Percentiles rank a stretch among this genome's conserved stretches.
Conservation (phyloP, 441 rosid genomes). For the Mallotus repandus region DNA sequence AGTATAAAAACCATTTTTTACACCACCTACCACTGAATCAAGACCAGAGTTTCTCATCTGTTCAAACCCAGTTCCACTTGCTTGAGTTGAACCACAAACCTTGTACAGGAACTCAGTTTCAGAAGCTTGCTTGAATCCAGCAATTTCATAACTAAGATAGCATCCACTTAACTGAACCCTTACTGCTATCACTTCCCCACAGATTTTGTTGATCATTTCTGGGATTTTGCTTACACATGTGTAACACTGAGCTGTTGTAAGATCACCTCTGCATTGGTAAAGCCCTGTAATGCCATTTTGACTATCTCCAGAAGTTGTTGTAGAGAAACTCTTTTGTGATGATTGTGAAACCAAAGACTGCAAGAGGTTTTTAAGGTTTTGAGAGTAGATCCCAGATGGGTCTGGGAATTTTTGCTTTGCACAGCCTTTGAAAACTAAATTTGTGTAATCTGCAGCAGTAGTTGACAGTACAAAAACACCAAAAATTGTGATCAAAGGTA, state of each 20-base stretch:
- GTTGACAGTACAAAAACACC: background rate
- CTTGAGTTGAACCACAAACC: constrained; percentile 56
- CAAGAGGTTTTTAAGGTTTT: constrained; percentile 56
- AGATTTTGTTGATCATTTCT: constrained; percentile 45
- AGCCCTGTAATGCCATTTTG: constrained; percentile 54
- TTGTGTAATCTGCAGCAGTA: constrained; percentile 41
- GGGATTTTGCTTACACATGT: constrained; percentile 58
- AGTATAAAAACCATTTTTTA: constrained; percentile 57
- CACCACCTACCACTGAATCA: constrained; percentile 50
- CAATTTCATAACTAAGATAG: constrained; percentile 58
- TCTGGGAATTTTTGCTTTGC: constrained; percentile 58
- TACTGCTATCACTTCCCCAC: constrained; percentile 56
- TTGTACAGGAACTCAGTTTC: constrained; percentile 59
- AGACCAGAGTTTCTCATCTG: constrained; percentile 57
- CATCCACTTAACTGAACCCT: constrained; percentile 79
- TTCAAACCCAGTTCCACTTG: constrained; percentile 41
- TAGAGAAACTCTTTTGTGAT: constrained; percentile 39
- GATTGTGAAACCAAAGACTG: constrained; percentile 62
- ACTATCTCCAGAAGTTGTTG: constrained; percentile 54
- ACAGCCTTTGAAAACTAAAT: constrained; percentile 69
- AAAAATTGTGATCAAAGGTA: constrained; percentile 23
- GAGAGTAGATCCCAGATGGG: constrained; percentile 51
- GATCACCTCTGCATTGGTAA: constrained; percentile 90
- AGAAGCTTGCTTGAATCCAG: constrained; percentile 56
- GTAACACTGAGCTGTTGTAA: constrained; percentile 47